Percentiles rank a stretch among this genome's conserved stretches.
Conservation (phyloP, 345 rosid species). For the Zanthoxylum bungeanum region DNA sequence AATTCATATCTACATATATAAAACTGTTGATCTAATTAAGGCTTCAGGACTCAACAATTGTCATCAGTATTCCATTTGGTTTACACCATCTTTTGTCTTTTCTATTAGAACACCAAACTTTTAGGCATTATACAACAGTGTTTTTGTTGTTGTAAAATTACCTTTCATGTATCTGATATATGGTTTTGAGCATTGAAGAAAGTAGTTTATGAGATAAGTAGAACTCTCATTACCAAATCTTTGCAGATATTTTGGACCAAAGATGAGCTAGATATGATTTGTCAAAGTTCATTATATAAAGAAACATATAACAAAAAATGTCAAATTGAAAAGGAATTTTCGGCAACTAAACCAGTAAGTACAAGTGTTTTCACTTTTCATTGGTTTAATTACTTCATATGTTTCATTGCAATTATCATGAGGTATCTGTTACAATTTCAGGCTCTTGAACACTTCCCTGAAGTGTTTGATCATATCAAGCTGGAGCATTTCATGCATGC, state of each 20-base stretch:
- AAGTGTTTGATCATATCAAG: slow-evolving; percentile 28
- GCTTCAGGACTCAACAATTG: not conserved
- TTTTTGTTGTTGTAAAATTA: not conserved
- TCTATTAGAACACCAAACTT: not conserved
- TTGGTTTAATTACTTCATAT: not conserved
- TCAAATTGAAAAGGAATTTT: slow-evolving; percentile 53
- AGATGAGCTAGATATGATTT: slow-evolving; percentile 68
- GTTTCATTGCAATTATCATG: slow-evolving; percentile 13
- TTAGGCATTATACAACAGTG: not conserved
- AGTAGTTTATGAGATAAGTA: slow-evolving; percentile 4
- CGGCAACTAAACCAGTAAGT: slow-evolving; percentile 45
- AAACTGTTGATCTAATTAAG: not conserved
- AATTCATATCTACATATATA: not conserved
- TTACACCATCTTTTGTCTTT: not conserved
- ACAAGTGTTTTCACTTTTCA: not conserved
- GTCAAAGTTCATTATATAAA: slow-evolving; percentile 53
- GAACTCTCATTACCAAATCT: not conserved
- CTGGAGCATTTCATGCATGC: slow-evolving; percentile 68
- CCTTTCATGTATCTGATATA: not conserved
- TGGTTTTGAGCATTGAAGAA: not conserved
- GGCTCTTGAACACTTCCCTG: slow-evolving; percentile 43
- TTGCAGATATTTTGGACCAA: slow-evolving; percentile 72
- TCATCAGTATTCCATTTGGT: not conserved
- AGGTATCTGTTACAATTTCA: slow-evolving; percentile 19
- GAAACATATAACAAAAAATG: slow-evolving; percentile 62